Evolutionary conservation across 257 asterid species (phyloP).

Genomic region (Rubia yunnanensis): DNA sequence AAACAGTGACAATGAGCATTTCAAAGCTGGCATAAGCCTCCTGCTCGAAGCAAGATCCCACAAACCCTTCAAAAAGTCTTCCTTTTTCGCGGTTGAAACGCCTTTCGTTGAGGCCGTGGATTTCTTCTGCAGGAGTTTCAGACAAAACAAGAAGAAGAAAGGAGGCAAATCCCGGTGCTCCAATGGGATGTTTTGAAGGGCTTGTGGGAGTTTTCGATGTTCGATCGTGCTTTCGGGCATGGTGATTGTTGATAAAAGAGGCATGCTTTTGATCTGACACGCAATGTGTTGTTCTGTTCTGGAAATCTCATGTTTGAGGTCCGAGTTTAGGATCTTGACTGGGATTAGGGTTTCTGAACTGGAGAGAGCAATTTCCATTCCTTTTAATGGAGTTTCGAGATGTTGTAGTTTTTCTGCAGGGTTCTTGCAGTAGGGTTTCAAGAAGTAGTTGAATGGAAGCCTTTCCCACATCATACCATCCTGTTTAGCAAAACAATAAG

Average conservation of each 20-base stretch:
- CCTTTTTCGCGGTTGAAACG: slow-evolving; percentile 16
- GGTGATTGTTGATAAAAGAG: slow-evolving; percentile 31
- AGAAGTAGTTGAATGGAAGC: slow-evolving; percentile 31
- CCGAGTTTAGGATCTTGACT: slow-evolving; percentile 14
- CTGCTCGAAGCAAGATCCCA: slow-evolving; percentile 13
- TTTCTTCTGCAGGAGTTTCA: slow-evolving; percentile 45
- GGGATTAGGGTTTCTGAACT: slow-evolving; percentile 22
- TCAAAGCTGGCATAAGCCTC: slow-evolving; percentile 57
- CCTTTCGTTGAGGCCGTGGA: slow-evolving; percentile 5
- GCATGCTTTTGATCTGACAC: slow-evolving; percentile 33
- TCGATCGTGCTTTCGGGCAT: slow-evolving; percentile 30
- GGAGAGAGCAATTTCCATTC: slow-evolving; percentile 57
- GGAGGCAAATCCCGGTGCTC: slow-evolving; percentile 36
- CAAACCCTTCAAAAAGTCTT: slow-evolving; percentile 6
- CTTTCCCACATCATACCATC: slow-evolving; percentile 79
- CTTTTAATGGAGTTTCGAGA: slow-evolving; percentile 52
- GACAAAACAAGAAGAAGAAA: slow-evolving; percentile 61
- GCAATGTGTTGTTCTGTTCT: slow-evolving; percentile 28
- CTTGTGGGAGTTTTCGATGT: slow-evolving; percentile 23
- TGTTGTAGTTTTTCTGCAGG: slow-evolving; percentile 40
- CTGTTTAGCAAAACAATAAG: slow-evolving; percentile 24
- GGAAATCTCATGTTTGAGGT: slow-evolving; percentile 27
- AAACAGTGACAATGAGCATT: slow-evolving; percentile 60
- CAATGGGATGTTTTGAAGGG: slow-evolving; percentile 33
- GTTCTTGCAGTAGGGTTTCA: slow-evolving; percentile 37